phyloP scores from a whole-genome alignment of 106 monocot species.

The Dioscorea alata region DNA sequence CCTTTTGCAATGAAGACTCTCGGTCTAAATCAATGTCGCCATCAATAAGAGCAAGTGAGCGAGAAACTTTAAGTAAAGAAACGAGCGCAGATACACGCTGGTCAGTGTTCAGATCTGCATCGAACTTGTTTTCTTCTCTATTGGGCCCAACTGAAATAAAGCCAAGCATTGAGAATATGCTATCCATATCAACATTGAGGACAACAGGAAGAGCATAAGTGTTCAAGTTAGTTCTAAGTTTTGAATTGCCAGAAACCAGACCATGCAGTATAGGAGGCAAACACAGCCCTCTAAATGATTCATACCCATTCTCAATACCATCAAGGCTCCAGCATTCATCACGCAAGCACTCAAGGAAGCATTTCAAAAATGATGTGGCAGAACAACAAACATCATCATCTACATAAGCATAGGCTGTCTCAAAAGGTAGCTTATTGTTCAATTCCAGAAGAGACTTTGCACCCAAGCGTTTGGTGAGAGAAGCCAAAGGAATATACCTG shows the following conservation, averaged over 20 bases:
- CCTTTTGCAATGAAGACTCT: slow-evolving; percentile 12
- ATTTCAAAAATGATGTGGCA: slow-evolving; percentile 87
- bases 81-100: slow-evolving; percentile 84
- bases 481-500: slow-evolving; percentile 87
- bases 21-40: slow-evolving; percentile 79
- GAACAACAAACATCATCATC: slow-evolving; percentile 97
- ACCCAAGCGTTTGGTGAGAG: slow-evolving; percentile 71
- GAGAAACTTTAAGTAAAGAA: slow-evolving; percentile 89
- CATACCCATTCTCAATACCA: slow-evolving; percentile 85
- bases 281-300: slow-evolving; percentile 54
- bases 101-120: slow-evolving; percentile 36
- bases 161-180: slow-evolving; percentile 89
- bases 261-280: slow-evolving; percentile 71
- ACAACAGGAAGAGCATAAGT: slow-evolving; percentile 81
- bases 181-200: slow-evolving; percentile 82
- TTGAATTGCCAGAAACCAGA: slow-evolving; percentile 71
- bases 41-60: slow-evolving; percentile 70
- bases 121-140: slow-evolving; percentile 23
- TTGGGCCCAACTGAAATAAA: slow-evolving; percentile 64
- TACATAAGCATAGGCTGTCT: slow-evolving; percentile 63
- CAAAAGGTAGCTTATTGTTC: slow-evolving; percentile 59
- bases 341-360: slow-evolving; percentile 76
- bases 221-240: slow-evolving; percentile 85
- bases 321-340: slow-evolving; percentile 83
- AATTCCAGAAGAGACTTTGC: slow-evolving; percentile 60